A percentile compares a stretch with the other conserved stretches of the same genome.
Evolutionary conservation across 2,329 filamentous ascomycete genomes (phyloP).

Genomic region (Cladosporium sp.): DNA sequence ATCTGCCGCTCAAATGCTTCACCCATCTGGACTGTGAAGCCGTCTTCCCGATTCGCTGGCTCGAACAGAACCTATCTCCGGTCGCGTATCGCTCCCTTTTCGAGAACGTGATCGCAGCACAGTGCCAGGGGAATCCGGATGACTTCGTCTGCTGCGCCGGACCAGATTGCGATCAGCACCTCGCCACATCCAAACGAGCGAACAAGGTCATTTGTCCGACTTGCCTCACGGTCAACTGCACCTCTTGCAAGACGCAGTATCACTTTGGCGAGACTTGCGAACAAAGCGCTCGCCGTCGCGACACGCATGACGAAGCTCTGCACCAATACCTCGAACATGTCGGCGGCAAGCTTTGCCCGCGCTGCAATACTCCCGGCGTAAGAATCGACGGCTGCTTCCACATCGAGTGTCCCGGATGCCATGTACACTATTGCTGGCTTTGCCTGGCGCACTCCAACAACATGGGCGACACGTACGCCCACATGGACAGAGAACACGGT

Average conservation of each 20-base stretch:
- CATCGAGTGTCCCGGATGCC: constrained; percentile 9
- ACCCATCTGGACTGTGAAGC: not conserved
- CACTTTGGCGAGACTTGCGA: constrained; percentile 14
- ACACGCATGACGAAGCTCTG: not conserved
- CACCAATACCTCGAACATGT: not conserved
- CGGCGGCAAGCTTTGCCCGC: constrained; percentile 11
- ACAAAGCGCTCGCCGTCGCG: constrained; percentile 4
- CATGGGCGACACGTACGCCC: constrained; percentile 4
- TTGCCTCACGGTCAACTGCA: constrained; percentile 15
- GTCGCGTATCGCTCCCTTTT: not conserved
- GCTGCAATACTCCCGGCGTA: constrained; percentile 2
- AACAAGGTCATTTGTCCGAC: constrained; percentile 9
- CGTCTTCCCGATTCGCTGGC: not conserved
- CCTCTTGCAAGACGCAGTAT: constrained; percentile 3
- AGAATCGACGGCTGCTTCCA: constrained; percentile 12
- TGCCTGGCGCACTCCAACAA: constrained; percentile 3
- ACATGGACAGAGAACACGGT: constrained; percentile 9
- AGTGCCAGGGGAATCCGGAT: constrained; percentile 5
- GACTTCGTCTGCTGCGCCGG: constrained; percentile 8
- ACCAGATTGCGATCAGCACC: not conserved
- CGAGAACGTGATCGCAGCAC: not conserved
- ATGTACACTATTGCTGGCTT: constrained; percentile 12
- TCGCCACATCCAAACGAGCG: not conserved
- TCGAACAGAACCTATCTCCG: not conserved
- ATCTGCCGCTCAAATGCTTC: constrained; percentile 14